These are phyloP conservation scores for Phoenix dactylifera DNA, from an alignment of 176 grass and related monocot genomes.

Conservation along the genomic window DNA sequence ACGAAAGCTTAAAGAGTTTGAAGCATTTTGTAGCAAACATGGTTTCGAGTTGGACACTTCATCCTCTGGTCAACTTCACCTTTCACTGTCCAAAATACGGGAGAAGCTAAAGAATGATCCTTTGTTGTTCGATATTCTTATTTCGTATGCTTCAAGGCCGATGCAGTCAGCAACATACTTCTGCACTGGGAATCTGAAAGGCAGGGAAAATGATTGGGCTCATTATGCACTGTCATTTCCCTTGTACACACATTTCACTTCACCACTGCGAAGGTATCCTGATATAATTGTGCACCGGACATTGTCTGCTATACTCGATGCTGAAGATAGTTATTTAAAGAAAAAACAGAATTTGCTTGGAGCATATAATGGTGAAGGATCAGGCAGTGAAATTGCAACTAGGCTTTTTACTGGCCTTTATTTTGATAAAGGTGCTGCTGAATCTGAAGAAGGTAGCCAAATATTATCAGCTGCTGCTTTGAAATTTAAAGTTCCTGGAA, in stretches of 20 bases:
- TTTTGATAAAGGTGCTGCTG: constrained; percentile 54
- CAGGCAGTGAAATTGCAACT: constrained; percentile 20
- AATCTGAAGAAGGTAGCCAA: constrained; percentile 64
- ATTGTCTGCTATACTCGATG: constrained; percentile 67
- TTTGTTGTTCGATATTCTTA: constrained; percentile 76
- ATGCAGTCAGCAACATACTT: constrained; percentile 86
- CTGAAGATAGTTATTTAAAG: constrained; percentile 66
- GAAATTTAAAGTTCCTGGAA: constrained; percentile 58
- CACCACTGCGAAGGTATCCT: constrained; percentile 84
- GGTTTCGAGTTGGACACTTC: constrained; percentile 86
- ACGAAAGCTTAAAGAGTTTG: constrained; percentile 72
- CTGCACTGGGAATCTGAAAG: constrained; percentile 62
- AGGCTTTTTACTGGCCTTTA: constrained; percentile 62
- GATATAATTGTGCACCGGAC: constrained; percentile 95
- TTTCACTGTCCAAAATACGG: constrained; percentile 73
- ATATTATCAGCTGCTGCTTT: constrained; percentile 43
- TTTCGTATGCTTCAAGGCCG: constrained; percentile 91
- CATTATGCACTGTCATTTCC: constrained; percentile 81
- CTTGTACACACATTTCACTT: constrained; percentile 90
- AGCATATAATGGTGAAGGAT: constrained; percentile 17
- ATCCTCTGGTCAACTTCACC: constrained; percentile 79
- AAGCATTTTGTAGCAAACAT: constrained; percentile 68
- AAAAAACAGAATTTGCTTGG: constrained; percentile 22
- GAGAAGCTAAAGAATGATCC: constrained; percentile 73
- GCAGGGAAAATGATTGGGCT: constrained; percentile 71